A percentile compares a stretch with the other conserved stretches of the same genome.
Conservation (phyloP, 202 grass and related monocot species). For the Elaeis oleifera region DNA sequence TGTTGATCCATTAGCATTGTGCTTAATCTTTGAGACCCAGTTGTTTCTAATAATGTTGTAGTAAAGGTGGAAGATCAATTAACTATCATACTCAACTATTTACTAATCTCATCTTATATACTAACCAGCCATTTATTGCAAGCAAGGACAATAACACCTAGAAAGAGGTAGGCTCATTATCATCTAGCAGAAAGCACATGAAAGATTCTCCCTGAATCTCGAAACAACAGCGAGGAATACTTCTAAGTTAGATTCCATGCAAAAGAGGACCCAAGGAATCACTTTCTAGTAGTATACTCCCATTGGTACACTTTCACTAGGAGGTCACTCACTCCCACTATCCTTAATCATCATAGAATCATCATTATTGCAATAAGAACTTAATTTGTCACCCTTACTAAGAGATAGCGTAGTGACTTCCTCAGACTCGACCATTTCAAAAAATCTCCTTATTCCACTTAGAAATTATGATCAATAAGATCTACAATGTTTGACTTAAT, state of each 20-base stretch:
- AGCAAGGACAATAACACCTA: neutral
- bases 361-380: neutral
- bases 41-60: neutral
- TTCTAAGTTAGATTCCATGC: neutral
- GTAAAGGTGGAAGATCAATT: neutral
- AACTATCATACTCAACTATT: neutral
- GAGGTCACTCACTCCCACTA: neutral
- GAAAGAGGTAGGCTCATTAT: neutral
- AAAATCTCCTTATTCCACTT: neutral
- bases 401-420: neutral
- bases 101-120: too few relatives aligned
- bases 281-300: neutral
- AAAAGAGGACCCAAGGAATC: neutral
- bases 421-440: neutral
- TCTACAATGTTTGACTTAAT: neutral
- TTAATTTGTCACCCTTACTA: too few relatives aligned
- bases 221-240: neutral
- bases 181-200: neutral
- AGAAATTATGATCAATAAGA: neutral
- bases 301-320: too few relatives aligned
- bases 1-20: neutral
- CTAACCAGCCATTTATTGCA: neutral
- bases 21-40: neutral
- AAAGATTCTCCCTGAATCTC: neutral
- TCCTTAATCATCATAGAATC: neutral